Evolutionary conservation across 257 asterid genomes (phyloP).

Genomic region (Ophiorrhiza pumila): DNA sequence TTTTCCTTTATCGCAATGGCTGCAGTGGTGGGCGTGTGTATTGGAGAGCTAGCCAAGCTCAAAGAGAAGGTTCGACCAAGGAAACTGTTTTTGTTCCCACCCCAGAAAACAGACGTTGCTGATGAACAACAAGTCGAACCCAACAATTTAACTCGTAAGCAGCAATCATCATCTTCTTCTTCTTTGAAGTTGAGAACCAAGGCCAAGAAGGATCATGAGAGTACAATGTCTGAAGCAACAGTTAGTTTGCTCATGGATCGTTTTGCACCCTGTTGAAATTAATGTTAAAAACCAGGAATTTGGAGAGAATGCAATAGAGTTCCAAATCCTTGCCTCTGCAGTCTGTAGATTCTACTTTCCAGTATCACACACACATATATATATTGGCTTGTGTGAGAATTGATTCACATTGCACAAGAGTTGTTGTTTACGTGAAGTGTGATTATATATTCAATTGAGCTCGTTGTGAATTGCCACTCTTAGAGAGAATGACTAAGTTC

Average conservation of each 20-base stretch:
- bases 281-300: not conserved
- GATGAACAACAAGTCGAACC: conserved; percentile 21
- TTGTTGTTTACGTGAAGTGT: not conserved
- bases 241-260: conserved; percentile 70
- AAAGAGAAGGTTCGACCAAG: conserved; percentile 42
- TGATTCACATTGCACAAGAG: not conserved
- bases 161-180: conserved; percentile 27
- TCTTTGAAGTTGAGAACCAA: conserved; percentile 16
- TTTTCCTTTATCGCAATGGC: too few relatives aligned
- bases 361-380: not conserved
- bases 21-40: conserved; percentile 51
- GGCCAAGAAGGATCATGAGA: conserved; percentile 24
- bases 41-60: conserved; percentile 52
- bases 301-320: too few relatives aligned
- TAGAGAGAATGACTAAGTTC: not conserved
- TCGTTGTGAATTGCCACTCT: not conserved
- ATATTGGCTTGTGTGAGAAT: not conserved
- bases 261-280: conserved; percentile 67
- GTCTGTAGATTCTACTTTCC: too few relatives aligned
- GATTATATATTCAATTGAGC: not conserved
- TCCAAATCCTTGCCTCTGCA: too few relatives aligned
- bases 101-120: conserved; percentile 27
- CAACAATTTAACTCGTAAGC: conserved; percentile 22
- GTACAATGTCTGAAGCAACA: conserved; percentile 48
- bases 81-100: conserved; percentile 34